phyloP scores from a whole-genome alignment of 768 basidiomycete species.

The Leccinum fibrillosum region DNA sequence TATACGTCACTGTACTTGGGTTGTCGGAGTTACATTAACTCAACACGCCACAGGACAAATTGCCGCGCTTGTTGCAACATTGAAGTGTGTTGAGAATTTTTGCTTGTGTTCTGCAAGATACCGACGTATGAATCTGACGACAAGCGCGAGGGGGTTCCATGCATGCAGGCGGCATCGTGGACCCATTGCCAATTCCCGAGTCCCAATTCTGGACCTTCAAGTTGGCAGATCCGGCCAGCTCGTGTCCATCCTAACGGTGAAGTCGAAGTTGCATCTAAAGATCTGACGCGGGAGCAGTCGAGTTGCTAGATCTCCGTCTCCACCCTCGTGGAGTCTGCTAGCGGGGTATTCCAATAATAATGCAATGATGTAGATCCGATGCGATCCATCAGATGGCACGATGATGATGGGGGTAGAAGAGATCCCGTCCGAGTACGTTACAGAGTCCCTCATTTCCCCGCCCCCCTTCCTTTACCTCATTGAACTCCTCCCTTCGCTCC shows the following conservation, averaged over 20 bases:
- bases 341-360: not conserved
- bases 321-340: not conserved
- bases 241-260: not conserved
- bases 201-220: not conserved
- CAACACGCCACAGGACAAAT: not conserved
- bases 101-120: not conserved
- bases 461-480: not conserved
- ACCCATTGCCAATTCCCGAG: not conserved
- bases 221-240: not conserved
- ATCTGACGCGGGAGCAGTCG: not conserved
- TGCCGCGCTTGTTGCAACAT: too few species aligned
- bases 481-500: not conserved
- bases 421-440: not conserved
- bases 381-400: not conserved
- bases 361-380: not conserved
- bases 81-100: not conserved
- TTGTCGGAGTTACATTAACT: not conserved
- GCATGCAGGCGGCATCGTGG: not conserved
- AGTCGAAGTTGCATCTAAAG: not conserved
- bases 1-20: too few species aligned
- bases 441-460: not conserved
- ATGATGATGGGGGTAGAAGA: too few species aligned
- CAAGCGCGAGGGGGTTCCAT: not conserved
- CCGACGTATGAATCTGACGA: not conserved
- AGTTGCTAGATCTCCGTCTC: not conserved